phyloP scores from a whole-genome alignment of 75 land plant species.

The Adiantum capillusveneris region DNA sequence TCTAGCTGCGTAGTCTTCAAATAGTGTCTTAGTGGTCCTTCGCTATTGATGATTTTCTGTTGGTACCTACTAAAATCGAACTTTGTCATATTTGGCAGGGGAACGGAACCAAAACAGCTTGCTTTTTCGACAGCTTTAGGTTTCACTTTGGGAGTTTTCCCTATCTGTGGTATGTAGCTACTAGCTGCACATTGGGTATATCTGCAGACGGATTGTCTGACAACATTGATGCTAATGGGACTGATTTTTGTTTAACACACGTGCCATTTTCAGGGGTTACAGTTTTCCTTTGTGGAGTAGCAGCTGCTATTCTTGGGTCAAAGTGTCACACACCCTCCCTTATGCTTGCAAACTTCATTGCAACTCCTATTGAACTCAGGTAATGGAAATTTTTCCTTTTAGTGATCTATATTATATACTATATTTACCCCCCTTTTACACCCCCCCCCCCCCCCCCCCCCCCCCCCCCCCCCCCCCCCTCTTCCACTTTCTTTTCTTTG shows the following conservation, averaged over 20 bases:
- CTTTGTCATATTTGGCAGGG: slow-evolving; percentile 27
- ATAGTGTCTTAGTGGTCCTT: too few relatives aligned
- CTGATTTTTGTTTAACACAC: too few relatives aligned
- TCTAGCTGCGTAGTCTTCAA: too few relatives aligned
- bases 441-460: too few relatives aligned
- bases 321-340: slow-evolving; percentile 73
- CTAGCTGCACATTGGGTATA: background rate
- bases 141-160: slow-evolving; percentile 78
- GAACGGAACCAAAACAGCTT: slow-evolving; percentile 75
- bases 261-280: slow-evolving; percentile 71
- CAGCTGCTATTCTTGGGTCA: slow-evolving; percentile 60
- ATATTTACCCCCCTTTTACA: too few relatives aligned
- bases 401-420: background rate
- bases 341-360: slow-evolving; percentile 89
- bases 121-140: slow-evolving; percentile 85
- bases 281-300: slow-evolving; percentile 73
- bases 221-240: too few relatives aligned
- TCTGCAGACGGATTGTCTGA: background rate
- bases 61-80: too few relatives aligned
- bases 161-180: slow-evolving; percentile 62
- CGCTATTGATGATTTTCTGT: too few relatives aligned
- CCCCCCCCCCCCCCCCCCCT: too few relatives aligned
- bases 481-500: too few relatives aligned
- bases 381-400: slow-evolving; percentile 3
- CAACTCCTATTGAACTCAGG: slow-evolving; percentile 91